Evolutionary conservation across 179 eudicot genomes (phyloP).

Genomic region (Nepenthes alata): DNA sequence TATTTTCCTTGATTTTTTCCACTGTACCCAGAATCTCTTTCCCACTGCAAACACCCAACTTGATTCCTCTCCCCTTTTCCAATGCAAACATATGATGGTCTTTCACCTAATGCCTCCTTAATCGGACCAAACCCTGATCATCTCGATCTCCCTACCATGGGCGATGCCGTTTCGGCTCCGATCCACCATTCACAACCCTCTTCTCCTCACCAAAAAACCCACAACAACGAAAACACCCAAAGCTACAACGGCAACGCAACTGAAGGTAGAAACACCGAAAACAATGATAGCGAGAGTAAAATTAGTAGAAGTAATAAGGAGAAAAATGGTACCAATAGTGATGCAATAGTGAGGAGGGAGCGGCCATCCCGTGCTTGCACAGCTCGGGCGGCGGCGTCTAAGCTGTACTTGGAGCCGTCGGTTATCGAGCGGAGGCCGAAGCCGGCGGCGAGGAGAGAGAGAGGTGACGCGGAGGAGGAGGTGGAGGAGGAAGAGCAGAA

Average conservation of each 20-base stretch:
- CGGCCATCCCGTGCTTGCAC: conserved; percentile 91
- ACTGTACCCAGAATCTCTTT: neutral
- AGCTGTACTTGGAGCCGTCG: conserved; percentile 52
- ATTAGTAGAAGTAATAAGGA: conserved; percentile 10
- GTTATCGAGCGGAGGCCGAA: conserved; percentile 40
- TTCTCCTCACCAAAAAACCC: conserved; percentile 11
- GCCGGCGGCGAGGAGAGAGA: conserved; percentile 26
- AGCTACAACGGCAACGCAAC: conserved; percentile 6
- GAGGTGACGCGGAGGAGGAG: conserved; percentile 16
- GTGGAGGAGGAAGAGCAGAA: conserved; percentile 27
- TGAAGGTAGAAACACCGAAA: conserved; percentile 9
- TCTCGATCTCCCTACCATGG: conserved; percentile 35
- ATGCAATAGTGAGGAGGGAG: conserved; percentile 42
- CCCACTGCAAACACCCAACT: conserved; percentile 1
- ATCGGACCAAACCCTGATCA: conserved; percentile 19
- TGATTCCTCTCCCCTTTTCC: conserved; percentile 2
- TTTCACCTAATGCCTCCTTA: conserved; percentile 14
- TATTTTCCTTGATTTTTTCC: neutral
- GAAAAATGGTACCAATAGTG: conserved; percentile 8
- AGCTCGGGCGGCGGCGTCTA: conserved; percentile 46
- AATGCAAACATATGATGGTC: conserved; percentile 26
- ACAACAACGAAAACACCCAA: conserved; percentile 5
- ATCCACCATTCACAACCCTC: conserved; percentile 27
- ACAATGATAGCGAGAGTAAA: conserved; percentile 7
- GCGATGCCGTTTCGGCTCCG: conserved; percentile 39